phyloP scores from a whole-genome alignment of 1,284 basidiomycete genomes.

The Cerrena zonata region DNA sequence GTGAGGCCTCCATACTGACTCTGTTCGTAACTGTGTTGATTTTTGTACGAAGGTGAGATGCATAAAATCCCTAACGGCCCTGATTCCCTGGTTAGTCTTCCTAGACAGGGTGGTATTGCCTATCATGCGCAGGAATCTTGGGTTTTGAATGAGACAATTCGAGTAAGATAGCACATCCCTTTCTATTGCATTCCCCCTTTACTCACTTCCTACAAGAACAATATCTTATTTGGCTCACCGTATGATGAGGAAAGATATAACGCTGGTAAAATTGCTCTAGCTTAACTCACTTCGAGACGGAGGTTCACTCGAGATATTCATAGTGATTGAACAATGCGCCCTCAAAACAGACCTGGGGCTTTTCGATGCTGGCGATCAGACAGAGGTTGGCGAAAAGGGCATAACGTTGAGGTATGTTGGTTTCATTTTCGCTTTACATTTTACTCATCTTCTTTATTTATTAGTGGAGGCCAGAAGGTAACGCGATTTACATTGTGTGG shows the following conservation, averaged over 20 bases:
- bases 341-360: conserved; percentile 56
- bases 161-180: conserved; percentile 15
- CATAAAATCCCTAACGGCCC: conserved; percentile 43
- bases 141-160: conserved; percentile 48
- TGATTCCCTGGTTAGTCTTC: conserved; percentile 56
- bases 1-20: conserved; percentile 21
- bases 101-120: conserved; percentile 53
- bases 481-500: conserved; percentile 34
- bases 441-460: conserved; percentile 30
- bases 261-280: too few relatives aligned
- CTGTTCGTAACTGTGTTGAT: conserved; percentile 12
- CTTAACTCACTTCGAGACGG: too few relatives aligned
- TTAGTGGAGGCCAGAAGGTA: conserved; percentile 38
- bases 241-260: conserved; percentile 39
- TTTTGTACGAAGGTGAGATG: conserved; percentile 43
- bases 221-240: conserved; percentile 39
- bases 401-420: conserved; percentile 42
- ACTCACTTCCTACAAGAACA: conserved; percentile 29
- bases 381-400: conserved; percentile 66
- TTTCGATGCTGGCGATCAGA: conserved; percentile 67
- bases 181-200: background rate
- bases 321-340: conserved; percentile 56
- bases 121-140: conserved; percentile 71
- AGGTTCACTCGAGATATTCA: too few relatives aligned
- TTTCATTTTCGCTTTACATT: background rate